Percentiles rank a stretch among this genome's conserved stretches.
These are phyloP conservation scores for Populus hybrid DNA, from an alignment of 441 rosid species.

Conservation along the genomic window DNA sequence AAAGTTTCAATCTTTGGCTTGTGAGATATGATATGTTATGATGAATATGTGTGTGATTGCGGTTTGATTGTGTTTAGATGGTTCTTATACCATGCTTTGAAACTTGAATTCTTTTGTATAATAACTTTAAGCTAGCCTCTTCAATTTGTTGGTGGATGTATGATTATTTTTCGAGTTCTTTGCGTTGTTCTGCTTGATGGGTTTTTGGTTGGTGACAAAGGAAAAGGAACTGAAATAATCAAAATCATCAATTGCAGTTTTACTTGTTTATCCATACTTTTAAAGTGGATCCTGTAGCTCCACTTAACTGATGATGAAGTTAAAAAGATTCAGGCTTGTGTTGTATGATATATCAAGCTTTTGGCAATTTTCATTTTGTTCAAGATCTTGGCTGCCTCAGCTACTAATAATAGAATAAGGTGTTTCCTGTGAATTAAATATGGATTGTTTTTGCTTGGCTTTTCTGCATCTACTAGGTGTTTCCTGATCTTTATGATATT, in stretches of 20 bases:
- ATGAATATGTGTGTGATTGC: neutral
- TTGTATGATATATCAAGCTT: neutral
- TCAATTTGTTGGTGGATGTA: neutral
- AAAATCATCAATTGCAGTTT: neutral
- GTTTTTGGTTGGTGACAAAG: neutral
- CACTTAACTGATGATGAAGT: neutral
- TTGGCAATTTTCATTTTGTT: neutral
- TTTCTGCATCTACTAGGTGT: neutral
- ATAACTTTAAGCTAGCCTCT: neutral
- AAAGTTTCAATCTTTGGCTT: neutral
- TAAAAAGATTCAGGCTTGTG: neutral
- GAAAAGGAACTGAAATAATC: neutral
- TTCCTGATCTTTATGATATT: neutral
- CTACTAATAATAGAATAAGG: neutral
- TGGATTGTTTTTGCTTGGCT: neutral
- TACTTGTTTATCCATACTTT: neutral
- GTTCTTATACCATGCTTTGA: neutral
- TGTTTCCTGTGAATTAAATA: neutral
- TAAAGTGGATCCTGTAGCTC: neutral
- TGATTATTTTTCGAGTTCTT: neutral
- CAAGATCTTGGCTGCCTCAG: neutral
- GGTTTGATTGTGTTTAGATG: neutral
- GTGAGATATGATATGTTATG: neutral
- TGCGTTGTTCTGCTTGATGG: neutral
- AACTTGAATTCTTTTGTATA: neutral